Evolutionary conservation across 768 basidiomycete genomes (phyloP), one percentile per base, ranked within the genome.

Genomic region (Mycena albidolilacea): DNA sequence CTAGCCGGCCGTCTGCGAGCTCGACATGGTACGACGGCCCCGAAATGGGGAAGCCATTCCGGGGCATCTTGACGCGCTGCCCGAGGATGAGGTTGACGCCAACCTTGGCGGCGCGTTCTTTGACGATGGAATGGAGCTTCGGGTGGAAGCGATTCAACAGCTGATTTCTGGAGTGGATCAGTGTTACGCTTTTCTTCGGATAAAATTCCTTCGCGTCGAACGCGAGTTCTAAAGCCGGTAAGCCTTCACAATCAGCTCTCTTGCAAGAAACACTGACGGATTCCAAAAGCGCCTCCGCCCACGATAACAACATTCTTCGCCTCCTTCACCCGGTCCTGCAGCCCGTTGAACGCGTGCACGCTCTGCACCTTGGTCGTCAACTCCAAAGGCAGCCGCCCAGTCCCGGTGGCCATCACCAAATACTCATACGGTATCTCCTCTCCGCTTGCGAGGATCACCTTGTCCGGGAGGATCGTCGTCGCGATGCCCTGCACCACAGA

Each of bases 211-310:
- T 83, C 44, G 87, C 84, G 73, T 89, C 88, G 14, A 83, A 80
- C 0, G 87, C 87, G 70, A 87, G 83, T 65, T 88, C 87, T 89
- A 71, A 15, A n/a, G 3, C 11, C 9, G 41, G 43, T 55, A 58
- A 43, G 46, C 2, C 35, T 14, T 57, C 50, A 48, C 21, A 5
- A 60, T 23, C 19, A 37, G 0, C 38, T n/a, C 0, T 14, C 46
- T 30, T 8, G 39, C 17, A 35, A 61, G 50, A 0, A 63, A 35
- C 37, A 83, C 87, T 80, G 75, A 89, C 88, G 87, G 46, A 90
- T 83, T 1, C 90, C 90, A n/a, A 88, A 86, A 2, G 90, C 87
- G 0, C 90, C 90, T 12, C 88, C 90, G n/a, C 90, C 90, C 5
- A 90, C 81, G 19, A 91, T 81, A 11, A 89, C 82, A 7, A 91